Conservation (phyloP, 169 alveolate species). For the Plasmodium relictum region DNA sequence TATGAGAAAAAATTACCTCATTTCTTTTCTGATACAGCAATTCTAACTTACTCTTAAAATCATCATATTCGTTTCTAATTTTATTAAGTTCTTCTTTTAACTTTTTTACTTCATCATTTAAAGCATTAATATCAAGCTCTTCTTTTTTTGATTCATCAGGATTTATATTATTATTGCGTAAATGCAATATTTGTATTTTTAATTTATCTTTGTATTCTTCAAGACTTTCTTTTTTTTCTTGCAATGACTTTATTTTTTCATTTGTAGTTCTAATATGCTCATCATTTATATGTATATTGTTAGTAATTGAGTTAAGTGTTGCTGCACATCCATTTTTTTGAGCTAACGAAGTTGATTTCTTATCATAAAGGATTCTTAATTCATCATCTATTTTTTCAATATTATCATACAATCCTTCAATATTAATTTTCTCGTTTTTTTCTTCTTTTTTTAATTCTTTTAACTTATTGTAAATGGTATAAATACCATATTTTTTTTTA, state of each 20-base stretch:
- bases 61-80: constrained; percentile 67
- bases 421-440: constrained; percentile 44
- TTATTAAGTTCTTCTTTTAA: constrained; percentile 60
- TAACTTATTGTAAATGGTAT: constrained; percentile 53
- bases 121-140: constrained; percentile 31
- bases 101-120: constrained; percentile 71
- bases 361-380: constrained; percentile 43
- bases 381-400: constrained; percentile 71
- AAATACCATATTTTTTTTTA: constrained; percentile 70
- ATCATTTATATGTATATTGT: constrained; percentile 47
- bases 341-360: constrained; percentile 38
- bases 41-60: constrained; percentile 70
- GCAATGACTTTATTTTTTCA: constrained; percentile 48
- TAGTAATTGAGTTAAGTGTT: constrained; percentile 50
- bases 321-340: constrained; percentile 72
- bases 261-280: constrained; percentile 46
- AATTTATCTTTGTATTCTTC: constrained; percentile 63
- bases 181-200: constrained; percentile 63
- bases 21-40: constrained; percentile 67
- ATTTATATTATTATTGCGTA: constrained; percentile 54
- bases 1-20: constrained; percentile 36
- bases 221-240: constrained; percentile 48
- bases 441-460: constrained; percentile 68
- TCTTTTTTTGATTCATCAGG: constrained; percentile 53
- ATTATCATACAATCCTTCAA: constrained; percentile 37